Base-by-base conservation (phyloP, 176 grass and related monocot species). In the Avena atlantica region DNA sequence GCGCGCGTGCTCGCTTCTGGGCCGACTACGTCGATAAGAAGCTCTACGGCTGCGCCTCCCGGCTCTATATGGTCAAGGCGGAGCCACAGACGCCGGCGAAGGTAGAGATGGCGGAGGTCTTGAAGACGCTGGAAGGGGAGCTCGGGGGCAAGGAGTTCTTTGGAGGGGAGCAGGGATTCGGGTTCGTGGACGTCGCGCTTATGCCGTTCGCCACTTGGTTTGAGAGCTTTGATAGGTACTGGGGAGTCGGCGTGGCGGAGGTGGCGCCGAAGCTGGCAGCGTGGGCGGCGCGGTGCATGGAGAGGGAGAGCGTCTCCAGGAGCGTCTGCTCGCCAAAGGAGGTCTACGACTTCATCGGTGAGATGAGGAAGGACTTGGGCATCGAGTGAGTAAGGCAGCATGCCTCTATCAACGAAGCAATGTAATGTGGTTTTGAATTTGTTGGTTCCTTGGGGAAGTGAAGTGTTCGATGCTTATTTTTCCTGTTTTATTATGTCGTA, bases 11-110 rank as follows among this genome's bases (percentile, higher is more conserved):
- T 8, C 49, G 85, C 1, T 93, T 93, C 76, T 93, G 91, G 91
- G 91, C 88, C 34, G 91, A 93, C 82, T 88, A 87, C 71, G 3
- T 81, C 10, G 88, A 90, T 48, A 94, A 91, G 65, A 93, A 93
- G 86, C 16, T 93, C 8, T 88, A 77, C 23, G 84, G 87, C 15
- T 80, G 85, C 13, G 85, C 77, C 31, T 12, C 5, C 12, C 60
- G 77, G 16, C 47, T 93, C 4, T 91, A 82, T 83, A 88, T 20
- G 82, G 21, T 53, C 34, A 83, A 91, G n/a, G 86, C 78, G 1
- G 89, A 93, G 56, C 85, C 25, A 51, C 45, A 85, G 27, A 55
- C 4, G 40, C 49, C 61, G 48, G 78, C 88, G 8, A 70, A 49
- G 29, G 78, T 53, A 17, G 92, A 88, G 77, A 69, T 93, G 79